These are phyloP conservation scores for Dryas drummondii DNA, from an alignment of 306 rosid species.

Conservation along the genomic window DNA sequence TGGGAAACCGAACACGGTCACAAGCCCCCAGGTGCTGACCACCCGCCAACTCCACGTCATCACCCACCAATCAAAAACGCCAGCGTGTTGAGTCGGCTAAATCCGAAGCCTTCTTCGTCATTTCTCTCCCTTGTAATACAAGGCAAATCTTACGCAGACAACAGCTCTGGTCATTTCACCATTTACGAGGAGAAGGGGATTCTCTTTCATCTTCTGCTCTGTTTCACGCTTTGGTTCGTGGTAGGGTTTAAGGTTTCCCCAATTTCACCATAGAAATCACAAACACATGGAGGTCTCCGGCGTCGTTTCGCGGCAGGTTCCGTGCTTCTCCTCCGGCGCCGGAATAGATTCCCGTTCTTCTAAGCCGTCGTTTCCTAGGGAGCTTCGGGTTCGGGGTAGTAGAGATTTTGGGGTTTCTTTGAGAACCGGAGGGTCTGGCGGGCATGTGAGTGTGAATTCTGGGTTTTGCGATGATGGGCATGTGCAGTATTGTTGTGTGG, in stretches of 20 bases:
- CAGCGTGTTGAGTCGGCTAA: slow-evolving; percentile 22
- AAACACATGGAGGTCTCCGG: slow-evolving; percentile 68
- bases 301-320: slow-evolving; percentile 41
- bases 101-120: background rate
- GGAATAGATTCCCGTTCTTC: background rate
- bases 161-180: background rate
- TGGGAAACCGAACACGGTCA: slow-evolving; percentile 28
- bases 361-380: slow-evolving; percentile 6
- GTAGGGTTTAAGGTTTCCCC: background rate
- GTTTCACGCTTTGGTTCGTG: background rate
- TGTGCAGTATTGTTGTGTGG: slow-evolving; percentile 44
- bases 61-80: background rate
- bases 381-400: slow-evolving; percentile 20
- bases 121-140: background rate
- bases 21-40: slow-evolving; percentile 16
- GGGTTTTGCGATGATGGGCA: slow-evolving; percentile 63
- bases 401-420: slow-evolving; percentile 12
- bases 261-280: background rate
- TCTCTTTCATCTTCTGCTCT: background rate
- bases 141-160: background rate
- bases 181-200: background rate
- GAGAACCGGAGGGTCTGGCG: slow-evolving; percentile 18
- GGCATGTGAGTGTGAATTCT: slow-evolving; percentile 16
- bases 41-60: slow-evolving; percentile 35
- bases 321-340: slow-evolving; percentile 26